A percentile compares a stretch with the other conserved stretches of the same genome.
phyloP scores from a whole-genome alignment of 352 stramenopile genomes.

The Globisporangium uncinulatum region DNA sequence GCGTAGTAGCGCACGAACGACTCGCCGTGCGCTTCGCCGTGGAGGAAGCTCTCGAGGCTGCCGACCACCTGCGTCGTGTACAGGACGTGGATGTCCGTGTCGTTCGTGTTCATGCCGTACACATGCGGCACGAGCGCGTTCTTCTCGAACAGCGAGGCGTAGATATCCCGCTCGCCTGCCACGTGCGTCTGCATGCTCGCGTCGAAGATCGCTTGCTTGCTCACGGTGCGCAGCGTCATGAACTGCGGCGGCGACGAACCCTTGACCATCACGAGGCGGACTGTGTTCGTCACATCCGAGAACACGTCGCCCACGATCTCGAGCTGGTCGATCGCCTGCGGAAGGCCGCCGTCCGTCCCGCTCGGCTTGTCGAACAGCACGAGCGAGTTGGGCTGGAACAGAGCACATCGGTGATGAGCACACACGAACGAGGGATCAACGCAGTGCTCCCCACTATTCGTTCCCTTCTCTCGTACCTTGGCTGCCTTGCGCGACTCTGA shows the following conservation, averaged over 20 bases:
- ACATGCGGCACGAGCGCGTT: slow-evolving; percentile 69
- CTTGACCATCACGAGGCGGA: slow-evolving; percentile 68
- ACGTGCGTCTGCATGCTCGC: slow-evolving; percentile 81
- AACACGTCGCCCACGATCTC: slow-evolving; percentile 72
- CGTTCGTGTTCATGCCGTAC: slow-evolving; percentile 60
- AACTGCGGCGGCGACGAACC: slow-evolving; percentile 39
- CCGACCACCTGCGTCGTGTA: slow-evolving; percentile 80
- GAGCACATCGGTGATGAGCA: not conserved
- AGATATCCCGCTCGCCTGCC: slow-evolving; percentile 77
- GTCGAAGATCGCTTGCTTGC: slow-evolving; percentile 79
- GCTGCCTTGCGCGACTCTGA: slow-evolving; percentile 43
- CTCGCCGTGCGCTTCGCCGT: slow-evolving; percentile 61
- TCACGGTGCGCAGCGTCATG: slow-evolving; percentile 72
- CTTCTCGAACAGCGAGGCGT: slow-evolving; percentile 74
- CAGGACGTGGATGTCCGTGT: slow-evolving; percentile 81
- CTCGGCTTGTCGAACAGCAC: slow-evolving; percentile 57
- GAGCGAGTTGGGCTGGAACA: slow-evolving; percentile 35
- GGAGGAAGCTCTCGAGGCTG: slow-evolving; percentile 72
- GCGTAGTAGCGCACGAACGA: slow-evolving; percentile 83
- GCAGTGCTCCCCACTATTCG: too few relatives aligned
- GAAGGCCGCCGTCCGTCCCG: slow-evolving; percentile 21
- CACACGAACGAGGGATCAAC: not conserved
- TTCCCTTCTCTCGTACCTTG: slow-evolving; percentile 25
- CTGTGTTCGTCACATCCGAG: slow-evolving; percentile 66
- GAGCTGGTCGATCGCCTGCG: slow-evolving; percentile 51